Evolutionary conservation across 192 early-diverging fungal genomes (phyloP).

Genomic region (Backusella psychrophila): DNA sequence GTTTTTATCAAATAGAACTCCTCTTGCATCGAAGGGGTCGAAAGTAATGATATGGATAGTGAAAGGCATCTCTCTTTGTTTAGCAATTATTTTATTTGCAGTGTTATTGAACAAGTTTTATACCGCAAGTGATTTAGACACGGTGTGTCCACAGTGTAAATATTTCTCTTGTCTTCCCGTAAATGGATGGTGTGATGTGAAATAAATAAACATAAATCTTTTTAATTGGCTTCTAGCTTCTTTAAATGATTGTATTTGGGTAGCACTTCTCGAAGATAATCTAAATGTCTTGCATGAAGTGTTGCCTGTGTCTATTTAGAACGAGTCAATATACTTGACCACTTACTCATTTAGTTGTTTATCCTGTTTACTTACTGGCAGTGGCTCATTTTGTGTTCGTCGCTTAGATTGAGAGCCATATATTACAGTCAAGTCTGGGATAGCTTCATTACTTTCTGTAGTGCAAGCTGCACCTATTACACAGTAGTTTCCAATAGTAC

Average conservation of each 20-base stretch:
- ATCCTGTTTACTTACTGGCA: neutral
- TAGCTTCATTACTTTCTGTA: slow-evolving; percentile 54
- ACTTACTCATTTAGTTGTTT: neutral
- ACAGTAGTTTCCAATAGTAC: slow-evolving; percentile 63
- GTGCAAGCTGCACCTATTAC: slow-evolving; percentile 69
- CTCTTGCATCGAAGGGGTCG: slow-evolving; percentile 18
- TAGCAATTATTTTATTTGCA: slow-evolving; percentile 11
- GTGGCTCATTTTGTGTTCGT: slow-evolving; percentile 39
- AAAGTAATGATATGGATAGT: neutral
- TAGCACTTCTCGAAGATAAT: slow-evolving; percentile 64
- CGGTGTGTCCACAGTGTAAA: slow-evolving; percentile 59
- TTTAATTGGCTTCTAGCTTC: slow-evolving; percentile 23
- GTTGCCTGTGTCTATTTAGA: slow-evolving; percentile 43
- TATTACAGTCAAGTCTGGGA: slow-evolving; percentile 66
- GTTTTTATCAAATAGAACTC: slow-evolving; percentile 38
- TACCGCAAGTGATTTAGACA: neutral
- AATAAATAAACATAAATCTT: neutral
- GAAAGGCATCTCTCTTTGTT: slow-evolving; percentile 4
- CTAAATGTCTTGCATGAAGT: slow-evolving; percentile 66
- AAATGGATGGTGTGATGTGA: slow-evolving; percentile 6
- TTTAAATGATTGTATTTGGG: slow-evolving; percentile 59
- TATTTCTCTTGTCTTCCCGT: slow-evolving; percentile 54
- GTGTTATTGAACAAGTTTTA: neutral
- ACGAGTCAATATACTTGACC: neutral
- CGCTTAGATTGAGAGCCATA: slow-evolving; percentile 55